Base-by-base conservation (phyloP, 352 stramenopile genomes). In the Globisporangium rhizosaccharum region DNA sequence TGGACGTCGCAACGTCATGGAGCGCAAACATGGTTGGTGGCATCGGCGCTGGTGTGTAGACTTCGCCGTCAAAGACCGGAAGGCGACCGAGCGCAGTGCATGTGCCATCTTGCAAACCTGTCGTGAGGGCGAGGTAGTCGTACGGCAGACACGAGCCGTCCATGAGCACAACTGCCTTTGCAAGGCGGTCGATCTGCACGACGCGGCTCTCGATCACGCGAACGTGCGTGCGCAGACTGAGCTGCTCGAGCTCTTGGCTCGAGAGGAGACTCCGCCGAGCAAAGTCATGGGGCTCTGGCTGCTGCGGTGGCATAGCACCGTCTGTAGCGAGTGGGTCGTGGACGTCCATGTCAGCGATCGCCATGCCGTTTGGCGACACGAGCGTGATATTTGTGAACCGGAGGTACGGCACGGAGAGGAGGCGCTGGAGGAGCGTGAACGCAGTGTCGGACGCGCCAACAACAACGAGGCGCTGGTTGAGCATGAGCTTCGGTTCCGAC, bases 341-440 rank as follows among this genome's bases (percentile, higher is more conserved):
- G 33, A 70, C 53, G 30, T 75, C 57, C 45, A 62, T 63, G 20
- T 67, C 51, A 3, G 71, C 76, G 5, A 88, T 48, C 8, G 68
- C 70, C 36, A 94, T 55, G 1, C 89, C 89, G 54, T 76, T 64
- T 0, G 88, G 85, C 17, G 85, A 90, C 11, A 97, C 71, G 36
- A 97, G 72, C 37, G 84, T 92, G 37, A 97, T 61, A 63, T 86
- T 96, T 0, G 83, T 78, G 57, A 97, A 93, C 10, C 88, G 73
- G 58, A 94, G 47, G 70, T 97, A 94, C n/a, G 85, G 85, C 15
- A 90, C 76, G 7, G 70, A 63, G 3, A 96, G 57, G 25, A 97
- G 72, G 1, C 73, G 72, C 69, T 92, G 69, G 25, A 97, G 71
- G 20, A 85, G 75, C n/a, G 85, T 77, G 14, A 97, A 59, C 12